Conservation (phyloP, 768 basidiomycete species). For the Leccinum variicolor region DNA sequence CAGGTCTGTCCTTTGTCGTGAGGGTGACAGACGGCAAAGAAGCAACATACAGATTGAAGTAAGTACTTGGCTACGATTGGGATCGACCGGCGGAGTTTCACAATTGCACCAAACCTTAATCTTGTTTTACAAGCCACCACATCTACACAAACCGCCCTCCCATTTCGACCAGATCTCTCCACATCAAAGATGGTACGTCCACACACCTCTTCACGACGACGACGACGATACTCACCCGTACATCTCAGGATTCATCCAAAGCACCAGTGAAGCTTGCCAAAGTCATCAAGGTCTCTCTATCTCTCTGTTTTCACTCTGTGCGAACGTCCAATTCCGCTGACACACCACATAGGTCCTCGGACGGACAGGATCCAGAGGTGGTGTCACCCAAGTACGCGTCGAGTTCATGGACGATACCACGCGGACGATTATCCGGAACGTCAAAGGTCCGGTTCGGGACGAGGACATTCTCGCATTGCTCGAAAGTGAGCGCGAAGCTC, state of each 20-base stretch:
- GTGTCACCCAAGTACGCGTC: constrained; percentile 98
- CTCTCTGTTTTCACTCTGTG: too few relatives aligned
- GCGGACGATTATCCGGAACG: constrained; percentile 97
- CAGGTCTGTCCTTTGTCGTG: too few relatives aligned
- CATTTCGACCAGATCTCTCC: background rate
- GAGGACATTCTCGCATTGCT: constrained; percentile 95
- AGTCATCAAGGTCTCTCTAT: constrained; percentile 79
- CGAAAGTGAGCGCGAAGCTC: constrained; percentile 98
- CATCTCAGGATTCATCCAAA: constrained; percentile 74
- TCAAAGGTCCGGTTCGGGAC: constrained; percentile 95
- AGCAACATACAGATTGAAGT: too few relatives aligned
- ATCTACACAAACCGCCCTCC: constrained; percentile 8
- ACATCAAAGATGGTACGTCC: constrained; percentile 24
- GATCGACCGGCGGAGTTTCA: constrained; percentile 13
- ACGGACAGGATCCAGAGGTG: constrained; percentile 97
- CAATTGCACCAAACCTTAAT: constrained; percentile 19
- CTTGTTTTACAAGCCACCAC: constrained; percentile 9
- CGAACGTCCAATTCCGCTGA: background rate
- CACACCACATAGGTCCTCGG: constrained; percentile 68
- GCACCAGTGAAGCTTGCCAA: constrained; percentile 95
- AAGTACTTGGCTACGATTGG: too few relatives aligned
- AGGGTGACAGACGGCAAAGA: too few relatives aligned
- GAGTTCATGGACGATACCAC: constrained; percentile 98
- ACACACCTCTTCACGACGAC: background rate
- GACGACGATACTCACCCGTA: background rate